Evolutionary conservation across 306 rosid genomes (phyloP), one percentile per base, ranked within the genome.

Genomic region (Hippophae tibetana): DNA sequence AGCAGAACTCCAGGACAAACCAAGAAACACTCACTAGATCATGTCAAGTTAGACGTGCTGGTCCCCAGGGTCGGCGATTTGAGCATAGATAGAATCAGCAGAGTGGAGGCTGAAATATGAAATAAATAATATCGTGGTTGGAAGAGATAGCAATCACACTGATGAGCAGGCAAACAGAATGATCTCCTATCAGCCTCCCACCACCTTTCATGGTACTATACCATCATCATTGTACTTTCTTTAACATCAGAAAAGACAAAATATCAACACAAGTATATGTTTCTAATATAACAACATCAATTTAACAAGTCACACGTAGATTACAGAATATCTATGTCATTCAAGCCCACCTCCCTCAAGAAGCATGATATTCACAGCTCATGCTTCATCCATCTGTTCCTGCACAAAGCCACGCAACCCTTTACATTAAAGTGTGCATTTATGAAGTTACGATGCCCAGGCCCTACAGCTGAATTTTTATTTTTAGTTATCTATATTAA

Each of bases 271-370:
- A 58, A 60, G 67, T 58, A 46, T 45, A 60, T 65, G 63, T 59
- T 27, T 67, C 62, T 61, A 65, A 44, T 70, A 73, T 54, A 67
- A 57, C 57, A 51, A 63, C 68, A 61, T 13, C 43, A 60, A 49
- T 42, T 48, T 59, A 72, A 42, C 44, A 42, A 49, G 60, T 57
- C n/a, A 56, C 56, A 46, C 5, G 61, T 61, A 50, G 56, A 56
- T 62, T 56, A 66, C 65, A 66, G 27, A 72, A 48, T 44, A 61
- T 73, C 50, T 62, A 52, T 73, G 78, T 67, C 78, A 73, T 73
- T 73, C 78, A 67, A 73, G 78, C 78, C 78, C 78, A 67, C 78
- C 78, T 73, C 78, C 78, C 67, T 55, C 78, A 54, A 73, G 73
- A 54, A 73, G 78, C 50, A 2, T 14, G 23, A 61, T 42, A 62